These are phyloP conservation scores for Saccharomycopsis oosterbeekiorum DNA, from an alignment of 805 yeast genomes.

Conservation along the genomic window DNA sequence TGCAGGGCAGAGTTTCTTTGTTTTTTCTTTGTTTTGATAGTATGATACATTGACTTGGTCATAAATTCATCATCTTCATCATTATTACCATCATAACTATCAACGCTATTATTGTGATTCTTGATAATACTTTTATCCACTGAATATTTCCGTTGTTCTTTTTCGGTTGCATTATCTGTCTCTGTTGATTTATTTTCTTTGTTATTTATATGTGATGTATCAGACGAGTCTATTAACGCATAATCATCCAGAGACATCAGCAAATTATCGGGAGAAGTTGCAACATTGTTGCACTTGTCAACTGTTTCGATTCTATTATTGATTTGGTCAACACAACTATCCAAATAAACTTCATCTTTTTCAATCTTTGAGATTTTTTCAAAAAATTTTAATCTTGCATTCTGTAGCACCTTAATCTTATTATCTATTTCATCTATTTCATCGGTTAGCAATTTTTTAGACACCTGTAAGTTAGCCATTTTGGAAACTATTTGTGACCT, in stretches of 20 bases:
- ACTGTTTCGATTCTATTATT: slow-evolving; percentile 31
- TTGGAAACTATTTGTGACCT: slow-evolving; percentile 34
- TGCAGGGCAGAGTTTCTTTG: background rate
- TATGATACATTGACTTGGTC: background rate
- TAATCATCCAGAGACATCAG: background rate
- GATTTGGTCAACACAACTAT: slow-evolving; percentile 36
- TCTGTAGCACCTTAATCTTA: slow-evolving; percentile 41
- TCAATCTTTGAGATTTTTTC: slow-evolving; percentile 52
- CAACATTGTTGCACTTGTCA: background rate
- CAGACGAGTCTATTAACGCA: background rate
- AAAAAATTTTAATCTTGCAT: slow-evolving; percentile 43
- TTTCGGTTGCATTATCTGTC: background rate
- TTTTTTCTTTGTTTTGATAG: background rate
- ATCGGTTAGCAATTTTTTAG: slow-evolving; percentile 53
- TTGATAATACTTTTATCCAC: background rate
- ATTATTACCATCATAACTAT: background rate
- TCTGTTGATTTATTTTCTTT: background rate
- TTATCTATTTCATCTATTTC: slow-evolving; percentile 58
- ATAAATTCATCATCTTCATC: slow-evolving; percentile 20
- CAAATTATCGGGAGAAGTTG: background rate
- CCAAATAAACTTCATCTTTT: slow-evolving; percentile 47
- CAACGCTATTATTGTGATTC: background rate
- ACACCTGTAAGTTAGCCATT: slow-evolving; percentile 47
- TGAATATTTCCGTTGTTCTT: background rate
- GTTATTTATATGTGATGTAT: background rate